Evolutionary conservation across 768 basidiomycete genomes (phyloP).

Genomic region (Termitomyces sp.): DNA sequence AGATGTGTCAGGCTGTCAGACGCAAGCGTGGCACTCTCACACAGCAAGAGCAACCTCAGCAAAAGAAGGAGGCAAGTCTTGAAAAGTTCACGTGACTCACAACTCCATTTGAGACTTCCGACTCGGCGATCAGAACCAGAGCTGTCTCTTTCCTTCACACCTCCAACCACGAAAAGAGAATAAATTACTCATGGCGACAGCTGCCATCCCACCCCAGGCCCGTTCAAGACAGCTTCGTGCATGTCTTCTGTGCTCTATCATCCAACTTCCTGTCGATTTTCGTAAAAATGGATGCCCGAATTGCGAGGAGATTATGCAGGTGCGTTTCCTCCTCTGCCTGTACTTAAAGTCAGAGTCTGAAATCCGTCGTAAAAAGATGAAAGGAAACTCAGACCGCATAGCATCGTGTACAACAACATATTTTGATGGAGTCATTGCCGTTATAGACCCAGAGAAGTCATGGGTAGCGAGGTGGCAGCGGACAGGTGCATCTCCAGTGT

Average conservation of each 20-base stretch:
- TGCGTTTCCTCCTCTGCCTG: too few species aligned
- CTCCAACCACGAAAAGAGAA: neutral
- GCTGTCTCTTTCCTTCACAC: neutral
- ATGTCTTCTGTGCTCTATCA: constrained; percentile 90
- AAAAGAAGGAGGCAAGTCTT: neutral
- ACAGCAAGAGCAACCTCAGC: too few species aligned
- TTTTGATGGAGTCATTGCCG: constrained; percentile 89
- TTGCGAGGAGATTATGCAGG: constrained; percentile 94
- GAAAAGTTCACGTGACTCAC: neutral
- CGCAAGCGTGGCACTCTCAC: too few species aligned
- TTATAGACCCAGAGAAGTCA: constrained; percentile 80
- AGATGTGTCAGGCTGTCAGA: neutral
- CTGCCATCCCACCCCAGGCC: constrained; percentile 50
- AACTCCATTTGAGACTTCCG: neutral
- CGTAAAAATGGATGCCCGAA: constrained; percentile 89
- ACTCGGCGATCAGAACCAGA: neutral
- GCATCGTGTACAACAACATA: constrained; percentile 84
- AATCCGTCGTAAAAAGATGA: constrained; percentile 55
- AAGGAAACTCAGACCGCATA: constrained; percentile 81
- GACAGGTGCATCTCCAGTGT: constrained; percentile 74
- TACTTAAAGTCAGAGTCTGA: neutral
- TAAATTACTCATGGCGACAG: constrained; percentile 16
- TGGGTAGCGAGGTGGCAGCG: constrained; percentile 99
- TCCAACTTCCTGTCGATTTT: constrained; percentile 84
- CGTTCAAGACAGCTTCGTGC: constrained; percentile 79